Base-by-base conservation (phyloP, 305 asterid species). In the Striga hermonthica region DNA sequence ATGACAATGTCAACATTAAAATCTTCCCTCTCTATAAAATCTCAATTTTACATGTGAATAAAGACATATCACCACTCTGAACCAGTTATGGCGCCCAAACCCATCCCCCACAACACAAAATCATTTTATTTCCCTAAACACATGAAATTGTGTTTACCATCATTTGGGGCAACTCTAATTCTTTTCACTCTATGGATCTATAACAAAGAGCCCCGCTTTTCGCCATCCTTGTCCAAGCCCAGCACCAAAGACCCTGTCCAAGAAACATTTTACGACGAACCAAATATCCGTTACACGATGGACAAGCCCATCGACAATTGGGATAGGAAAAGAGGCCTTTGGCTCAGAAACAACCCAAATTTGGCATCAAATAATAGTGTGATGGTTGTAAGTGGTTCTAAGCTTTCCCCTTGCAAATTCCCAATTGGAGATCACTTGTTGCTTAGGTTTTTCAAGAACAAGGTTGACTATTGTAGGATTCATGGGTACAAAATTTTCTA, bases 401-500 rank as follows among this genome's bases (percentile, higher is more conserved):
- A 86, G 60, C 79, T 91, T 2, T 62, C 78, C 4, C 72, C 87
- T 1, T 90, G 96, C 73, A 74, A 71, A 41, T 82, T 72, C 67
- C 86, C 85, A 0, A 3, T 4, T 1, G 97, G 97, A 22, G 96
- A 90, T 73, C 78, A 78, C 72, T 62, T 86, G 14, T 71, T 90
- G 0, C 74, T 90, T 5, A 72, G 93, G 56, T 73, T 76, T 40
- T 90, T 90, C 78, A 90, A 87, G 73, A 90, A 90, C 70, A 90
- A 90, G 66, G 95, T 85, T 1, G 97, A 90, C 57, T 87, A 87
- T 64, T 76, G 88, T 45, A 74, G 97, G 41, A 70, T 76, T 40
- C 88, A 90, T 12, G 86, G 90, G 12, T 78, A 79, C n/a, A 74
- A 74, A 0, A 74, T 89, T 8, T 83, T 83, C 79, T 89, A 89